These are phyloP conservation scores for Fusarium agapanthi DNA, from an alignment of 2,329 filamentous ascomycete genomes.

Conservation along the genomic window DNA sequence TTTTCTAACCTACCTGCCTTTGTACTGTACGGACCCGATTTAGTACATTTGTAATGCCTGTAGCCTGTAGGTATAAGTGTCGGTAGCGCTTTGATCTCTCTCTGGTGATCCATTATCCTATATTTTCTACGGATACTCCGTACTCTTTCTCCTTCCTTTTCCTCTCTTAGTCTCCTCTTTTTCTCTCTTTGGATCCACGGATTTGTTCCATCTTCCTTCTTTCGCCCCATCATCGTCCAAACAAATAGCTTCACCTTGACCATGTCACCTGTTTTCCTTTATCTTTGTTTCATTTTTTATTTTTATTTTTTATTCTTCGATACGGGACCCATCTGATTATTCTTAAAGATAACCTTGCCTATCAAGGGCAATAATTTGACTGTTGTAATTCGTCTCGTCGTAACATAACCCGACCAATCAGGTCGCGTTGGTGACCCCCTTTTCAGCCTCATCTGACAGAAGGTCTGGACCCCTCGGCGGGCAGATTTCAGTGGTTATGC, in stretches of 20 bases:
- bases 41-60: too few species aligned
- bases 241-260: constrained; percentile 29
- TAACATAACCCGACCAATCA: constrained; percentile 17
- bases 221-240: neutral
- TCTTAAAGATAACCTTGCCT: neutral
- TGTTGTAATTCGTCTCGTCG: constrained; percentile 2
- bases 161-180: neutral
- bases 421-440: constrained; percentile 18
- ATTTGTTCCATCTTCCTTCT: constrained; percentile 31
- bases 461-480: constrained; percentile 20
- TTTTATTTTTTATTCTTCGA: neutral
- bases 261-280: neutral
- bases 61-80: neutral
- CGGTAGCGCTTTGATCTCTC: constrained; percentile 23
- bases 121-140: too few species aligned
- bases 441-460: constrained; percentile 38
- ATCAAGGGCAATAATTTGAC: constrained; percentile 6
- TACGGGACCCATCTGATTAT: neutral
- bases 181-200: constrained; percentile 3
- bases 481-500: constrained; percentile 17
- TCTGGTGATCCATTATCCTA: neutral
- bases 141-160: neutral
- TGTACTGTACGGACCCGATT: too few species aligned
- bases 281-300: neutral
- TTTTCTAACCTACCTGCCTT: too few species aligned